Evolutionary conservation across 352 stramenopile genomes (phyloP), one percentile per base, ranked within the genome.

Genomic region (Plasmopara muralis): DNA sequence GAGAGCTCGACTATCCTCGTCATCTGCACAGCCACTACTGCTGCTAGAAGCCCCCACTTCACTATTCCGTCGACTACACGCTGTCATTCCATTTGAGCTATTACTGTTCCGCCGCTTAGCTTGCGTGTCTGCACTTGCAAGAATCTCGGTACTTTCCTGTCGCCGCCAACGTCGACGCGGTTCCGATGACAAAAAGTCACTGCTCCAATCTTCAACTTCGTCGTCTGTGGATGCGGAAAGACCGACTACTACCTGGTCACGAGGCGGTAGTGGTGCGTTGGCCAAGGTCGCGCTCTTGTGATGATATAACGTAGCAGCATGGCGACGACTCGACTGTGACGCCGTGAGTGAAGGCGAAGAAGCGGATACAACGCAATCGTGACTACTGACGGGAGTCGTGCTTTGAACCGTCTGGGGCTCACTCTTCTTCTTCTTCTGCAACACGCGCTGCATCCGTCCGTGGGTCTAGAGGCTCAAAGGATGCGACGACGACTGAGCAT

Each of bases 191-290:
- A 77, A 37, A 39, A 83, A 83, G 43, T 91, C 81, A 18, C 64
- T 68, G 55, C 66, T 87, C 81, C 81, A 91, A 65, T 91, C 81
- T 54, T 91, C 81, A 1, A 91, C 61, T 29, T 76, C 81, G 48
- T 88, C 81, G 25, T 84, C 77, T 14, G 57, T 61, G 9, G 77
- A 80, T 0, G 81, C 77, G 2, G 78, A 62, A 49, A 91, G 78
- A 7, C 81, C 81, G 6, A 88, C 77, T 10, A 91, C 81, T 18
- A 89, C 78, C 37, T 88, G 77, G 47, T 86, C 75, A 3, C 38
- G 53, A 45, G 50, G 29, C n/a, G 37, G 48, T 28, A 6, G 35
- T 7, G 46, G 28, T n/a, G 49, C 20, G 31, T 29, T 55, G 42
- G 18, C n/a, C 2, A 18, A 6, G 8, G 50, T 30, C 12, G 39